Evolutionary conservation across 202 grass and related monocot genomes (phyloP).

Genomic region (Carex arenaria): DNA sequence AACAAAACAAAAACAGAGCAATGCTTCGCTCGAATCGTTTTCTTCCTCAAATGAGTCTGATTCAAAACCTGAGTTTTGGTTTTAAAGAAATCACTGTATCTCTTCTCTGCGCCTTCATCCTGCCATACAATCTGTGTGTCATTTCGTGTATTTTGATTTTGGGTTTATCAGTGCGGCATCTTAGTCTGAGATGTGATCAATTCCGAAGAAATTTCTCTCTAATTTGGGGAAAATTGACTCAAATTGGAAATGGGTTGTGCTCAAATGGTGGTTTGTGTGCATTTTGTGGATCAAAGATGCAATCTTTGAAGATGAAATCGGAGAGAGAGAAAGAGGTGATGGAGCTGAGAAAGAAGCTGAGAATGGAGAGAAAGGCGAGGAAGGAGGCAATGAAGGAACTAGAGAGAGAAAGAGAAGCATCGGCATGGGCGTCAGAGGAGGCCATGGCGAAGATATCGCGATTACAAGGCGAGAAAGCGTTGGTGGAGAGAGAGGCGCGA

Average conservation of each 20-base stretch:
- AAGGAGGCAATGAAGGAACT: constrained; percentile 38
- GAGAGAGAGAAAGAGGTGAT: constrained; percentile 25
- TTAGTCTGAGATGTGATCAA: background rate
- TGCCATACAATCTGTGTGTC: constrained; percentile 7
- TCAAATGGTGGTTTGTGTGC: constrained; percentile 39
- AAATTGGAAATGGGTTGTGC: constrained; percentile 19
- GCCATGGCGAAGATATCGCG: constrained; percentile 72
- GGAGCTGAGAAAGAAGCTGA: constrained; percentile 35
- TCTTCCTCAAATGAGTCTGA: background rate
- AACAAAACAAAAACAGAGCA: background rate
- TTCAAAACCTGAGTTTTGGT: background rate
- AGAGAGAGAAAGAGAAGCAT: constrained; percentile 60
- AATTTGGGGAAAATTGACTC: background rate
- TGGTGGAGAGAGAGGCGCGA: constrained; percentile 60
- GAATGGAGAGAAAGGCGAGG: constrained; percentile 42
- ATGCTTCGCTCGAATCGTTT: constrained; percentile 1
- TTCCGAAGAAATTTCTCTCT: too few relatives aligned
- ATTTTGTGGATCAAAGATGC: constrained; percentile 44
- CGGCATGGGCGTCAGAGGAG: constrained; percentile 53
- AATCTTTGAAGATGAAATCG: constrained; percentile 32
- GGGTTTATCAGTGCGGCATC: constrained; percentile 28
- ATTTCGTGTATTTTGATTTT: constrained; percentile 27
- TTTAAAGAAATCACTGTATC: background rate
- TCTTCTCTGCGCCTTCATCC: background rate
- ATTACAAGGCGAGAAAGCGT: constrained; percentile 58